phyloP scores from a whole-genome alignment of 2,329 filamentous ascomycete species.

The Penicillium rolfsii region DNA sequence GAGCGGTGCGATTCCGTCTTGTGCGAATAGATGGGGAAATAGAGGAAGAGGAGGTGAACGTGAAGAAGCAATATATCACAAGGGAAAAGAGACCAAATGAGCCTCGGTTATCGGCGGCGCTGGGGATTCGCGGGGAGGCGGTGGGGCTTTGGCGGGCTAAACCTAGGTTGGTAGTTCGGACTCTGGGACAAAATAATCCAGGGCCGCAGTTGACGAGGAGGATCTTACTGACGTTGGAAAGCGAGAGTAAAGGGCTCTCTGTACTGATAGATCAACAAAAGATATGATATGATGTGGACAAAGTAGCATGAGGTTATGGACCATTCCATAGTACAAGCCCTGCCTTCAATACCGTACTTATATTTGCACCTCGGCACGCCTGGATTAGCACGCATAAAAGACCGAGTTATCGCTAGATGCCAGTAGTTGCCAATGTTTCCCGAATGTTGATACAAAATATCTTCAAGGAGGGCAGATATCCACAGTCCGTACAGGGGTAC shows the following conservation, averaged over 20 bases:
- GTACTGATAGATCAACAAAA: not conserved
- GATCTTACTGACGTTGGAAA: not conserved
- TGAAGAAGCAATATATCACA: conserved; percentile 22
- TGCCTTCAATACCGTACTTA: not conserved
- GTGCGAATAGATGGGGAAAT: conserved; percentile 10
- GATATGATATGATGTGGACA: not conserved
- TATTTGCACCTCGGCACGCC: not conserved
- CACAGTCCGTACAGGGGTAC: too few relatives aligned
- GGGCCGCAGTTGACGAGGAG: not conserved
- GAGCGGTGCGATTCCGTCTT: not conserved
- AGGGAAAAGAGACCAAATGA: conserved; percentile 18
- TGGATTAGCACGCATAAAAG: not conserved
- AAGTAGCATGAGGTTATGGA: not conserved
- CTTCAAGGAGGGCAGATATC: too few relatives aligned
- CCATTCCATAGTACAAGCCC: not conserved
- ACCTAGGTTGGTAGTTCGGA: not conserved
- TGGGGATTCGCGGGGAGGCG: conserved; percentile 26
- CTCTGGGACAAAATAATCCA: too few relatives aligned
- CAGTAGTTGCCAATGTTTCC: not conserved
- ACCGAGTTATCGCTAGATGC: not conserved
- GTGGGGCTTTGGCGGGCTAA: conserved; percentile 15
- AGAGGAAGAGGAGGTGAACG: conserved; percentile 8
- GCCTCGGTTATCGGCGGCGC: conserved; percentile 33
- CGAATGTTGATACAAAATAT: too few relatives aligned
- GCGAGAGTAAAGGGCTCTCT: not conserved